Percentiles rank a stretch among this genome's conserved stretches.
Conservation (phyloP, 2,329 filamentous ascomycete species). For the Corynespora cassiicola region DNA sequence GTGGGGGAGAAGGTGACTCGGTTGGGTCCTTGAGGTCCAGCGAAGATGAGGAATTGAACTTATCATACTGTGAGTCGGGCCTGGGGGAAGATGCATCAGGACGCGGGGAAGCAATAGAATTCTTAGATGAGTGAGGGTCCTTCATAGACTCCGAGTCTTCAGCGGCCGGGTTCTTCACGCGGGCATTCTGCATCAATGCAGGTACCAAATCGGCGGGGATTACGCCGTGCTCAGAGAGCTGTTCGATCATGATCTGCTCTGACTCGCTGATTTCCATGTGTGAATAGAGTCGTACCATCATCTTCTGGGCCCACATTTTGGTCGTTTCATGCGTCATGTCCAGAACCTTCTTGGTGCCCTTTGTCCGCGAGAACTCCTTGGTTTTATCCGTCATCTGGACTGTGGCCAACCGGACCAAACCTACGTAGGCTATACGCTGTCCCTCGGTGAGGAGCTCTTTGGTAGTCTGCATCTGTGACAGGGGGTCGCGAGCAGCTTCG, state of each 20-base stretch:
- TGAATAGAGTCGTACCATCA: conserved; percentile 92
- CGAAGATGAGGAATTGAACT: conserved; percentile 39
- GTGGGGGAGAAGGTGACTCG: conserved; percentile 59
- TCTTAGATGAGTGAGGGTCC: conserved; percentile 36
- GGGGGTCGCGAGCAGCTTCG: conserved; percentile 77
- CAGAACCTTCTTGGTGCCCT: conserved; percentile 74
- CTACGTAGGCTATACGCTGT: conserved; percentile 95
- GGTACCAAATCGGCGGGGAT: conserved; percentile 82
- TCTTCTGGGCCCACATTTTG: conserved; percentile 97
- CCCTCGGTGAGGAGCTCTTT: conserved; percentile 95
- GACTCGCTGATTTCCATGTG: conserved; percentile 95
- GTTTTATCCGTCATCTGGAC: conserved; percentile 76
- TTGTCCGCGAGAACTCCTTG: conserved; percentile 67
- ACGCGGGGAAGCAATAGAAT: conserved; percentile 40
- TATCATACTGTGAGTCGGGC: conserved; percentile 22
- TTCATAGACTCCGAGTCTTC: conserved; percentile 44
- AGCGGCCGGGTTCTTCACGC: conserved; percentile 91
- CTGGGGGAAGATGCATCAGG: conserved; percentile 25
- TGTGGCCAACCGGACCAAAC: conserved; percentile 82
- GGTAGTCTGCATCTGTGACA: conserved; percentile 92
- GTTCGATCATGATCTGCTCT: conserved; percentile 99
- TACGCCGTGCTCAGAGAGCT: conserved; percentile 91
- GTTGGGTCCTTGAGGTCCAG: conserved; percentile 36
- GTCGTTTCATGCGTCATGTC: conserved; percentile 75
- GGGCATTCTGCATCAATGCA: conserved; percentile 86